Conservation (phyloP, 495 filamentous ascomycete genomes). For the Amorphotheca resinae region DNA sequence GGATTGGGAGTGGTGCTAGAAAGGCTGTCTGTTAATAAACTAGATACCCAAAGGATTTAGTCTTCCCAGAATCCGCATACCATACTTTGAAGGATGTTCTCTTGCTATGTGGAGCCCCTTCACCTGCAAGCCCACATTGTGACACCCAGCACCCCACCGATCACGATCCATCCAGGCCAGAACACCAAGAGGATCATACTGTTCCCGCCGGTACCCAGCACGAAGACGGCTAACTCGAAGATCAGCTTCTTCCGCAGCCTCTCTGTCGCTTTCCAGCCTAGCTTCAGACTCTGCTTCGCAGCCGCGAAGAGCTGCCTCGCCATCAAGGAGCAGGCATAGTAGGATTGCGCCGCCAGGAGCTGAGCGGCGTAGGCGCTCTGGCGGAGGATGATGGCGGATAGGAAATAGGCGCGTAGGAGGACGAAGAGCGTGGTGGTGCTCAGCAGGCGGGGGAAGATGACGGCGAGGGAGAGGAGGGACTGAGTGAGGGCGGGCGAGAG, state of each 20-base stretch:
- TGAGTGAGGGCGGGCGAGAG: background rate
- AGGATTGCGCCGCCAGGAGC: slow-evolving; percentile 5
- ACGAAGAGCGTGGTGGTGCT: slow-evolving; percentile 5
- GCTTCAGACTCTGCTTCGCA: background rate
- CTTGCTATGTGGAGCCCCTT: too few relatives aligned
- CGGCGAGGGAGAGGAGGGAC: background rate
- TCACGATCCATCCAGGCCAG: slow-evolving; percentile 18
- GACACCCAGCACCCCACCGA: slow-evolving; percentile 5
- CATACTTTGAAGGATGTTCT: too few relatives aligned
- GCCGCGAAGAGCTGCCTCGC: background rate
- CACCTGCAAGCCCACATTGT: slow-evolving; percentile 7
- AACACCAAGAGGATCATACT: slow-evolving; percentile 10
- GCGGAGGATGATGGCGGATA: slow-evolving; percentile 5
- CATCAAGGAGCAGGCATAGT: slow-evolving; percentile 1
- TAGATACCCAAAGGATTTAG: background rate
- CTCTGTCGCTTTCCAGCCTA: slow-evolving; percentile 10
- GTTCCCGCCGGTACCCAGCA: slow-evolving; percentile 13
- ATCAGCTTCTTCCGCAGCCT: slow-evolving; percentile 11
- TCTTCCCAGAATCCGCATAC: too few relatives aligned
- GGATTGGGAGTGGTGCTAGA: too few relatives aligned
- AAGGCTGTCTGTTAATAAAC: too few relatives aligned
- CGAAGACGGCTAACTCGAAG: slow-evolving; percentile 14
- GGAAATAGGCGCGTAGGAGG: slow-evolving; percentile 1
- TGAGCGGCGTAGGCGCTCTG: slow-evolving; percentile 6
- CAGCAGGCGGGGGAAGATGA: slow-evolving; percentile 8